Conservation (phyloP, 2,329 filamentous ascomycete species). For the Fusarium scirpi region DNA sequence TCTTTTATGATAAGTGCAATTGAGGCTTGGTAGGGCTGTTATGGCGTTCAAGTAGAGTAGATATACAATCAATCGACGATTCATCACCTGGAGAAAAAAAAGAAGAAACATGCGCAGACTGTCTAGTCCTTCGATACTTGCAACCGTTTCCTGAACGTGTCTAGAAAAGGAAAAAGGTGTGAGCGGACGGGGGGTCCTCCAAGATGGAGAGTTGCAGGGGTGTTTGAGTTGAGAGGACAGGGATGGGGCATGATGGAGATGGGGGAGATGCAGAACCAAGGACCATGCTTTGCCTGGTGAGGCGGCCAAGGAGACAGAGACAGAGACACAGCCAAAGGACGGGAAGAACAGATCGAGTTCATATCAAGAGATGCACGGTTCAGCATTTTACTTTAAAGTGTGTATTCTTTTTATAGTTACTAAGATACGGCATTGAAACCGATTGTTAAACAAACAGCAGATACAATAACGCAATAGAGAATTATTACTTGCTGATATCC, state of each 20-base stretch:
- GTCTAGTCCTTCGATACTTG: conserved; percentile 1
- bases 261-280: conserved; percentile 10
- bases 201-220: conserved; percentile 9
- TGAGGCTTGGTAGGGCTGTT: background rate
- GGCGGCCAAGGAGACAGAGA: conserved; percentile 1
- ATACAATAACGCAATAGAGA: background rate
- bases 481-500: conserved; percentile 15
- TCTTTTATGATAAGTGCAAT: background rate
- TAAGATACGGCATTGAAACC: background rate
- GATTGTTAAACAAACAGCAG: background rate
- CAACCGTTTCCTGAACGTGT: conserved; percentile 7
- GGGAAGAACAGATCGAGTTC: conserved; percentile 8
- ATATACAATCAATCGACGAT: background rate
- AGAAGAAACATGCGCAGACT: conserved; percentile 7
- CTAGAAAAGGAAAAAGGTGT: conserved; percentile 33
- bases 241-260: conserved; percentile 12
- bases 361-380: background rate
- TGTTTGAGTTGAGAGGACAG: background rate
- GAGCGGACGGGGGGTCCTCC: conserved; percentile 35
- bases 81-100: background rate
- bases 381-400: background rate
- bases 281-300: conserved; percentile 28
- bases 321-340: background rate
- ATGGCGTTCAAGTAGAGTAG: background rate
- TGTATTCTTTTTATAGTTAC: background rate